Evolutionary conservation across 2,329 filamentous ascomycete genomes (phyloP), one percentile per base, ranked within the genome.

Genomic region (Neurospora sp.): DNA sequence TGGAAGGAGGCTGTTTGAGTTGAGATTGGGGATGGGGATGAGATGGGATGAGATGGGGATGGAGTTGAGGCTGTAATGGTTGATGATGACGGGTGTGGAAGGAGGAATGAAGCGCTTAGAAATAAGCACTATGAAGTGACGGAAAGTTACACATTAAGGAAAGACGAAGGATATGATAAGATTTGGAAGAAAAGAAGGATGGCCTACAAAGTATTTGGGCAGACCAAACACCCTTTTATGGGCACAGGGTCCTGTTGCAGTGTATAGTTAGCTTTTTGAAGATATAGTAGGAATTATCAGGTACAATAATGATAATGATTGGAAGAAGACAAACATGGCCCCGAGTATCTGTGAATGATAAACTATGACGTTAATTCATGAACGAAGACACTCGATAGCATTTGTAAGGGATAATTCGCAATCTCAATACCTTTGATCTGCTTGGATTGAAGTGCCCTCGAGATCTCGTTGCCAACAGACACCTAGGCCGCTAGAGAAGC

Each of bases 1-100:
- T 88, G 89, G 78, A 86, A 86, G 40, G 92, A 96, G 82, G 52
- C 52, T 62, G 12, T 33, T 62, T 62, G 15, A 62, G 52, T 10
- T 52, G 10, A 10, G 8, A 3, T 43, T n/a, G 37, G 37, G 37
- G 37, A 37, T 41, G 15, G 19, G 5, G 43, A 15, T 43, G 41
- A 23, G 19, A 23, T 23, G 19, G 19, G 19, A 23, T 23, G 19
- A 23, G 19, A 23, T 23, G 19, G 19, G 19, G 19, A 23, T 23
- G 19, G 19, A 23, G 19, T 23, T 23, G 19, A 62, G 39, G 67
- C 2, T 52, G 2, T 15, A 39, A 19, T 39, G 17, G 10, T 1
- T 40, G 66, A 38, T 17, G 36, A 19, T 66, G 66, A 43, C 8
- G 1, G 66, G 39, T 3, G 19, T 2, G 39, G 33, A 36, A 39